Base-by-base conservation (phyloP, 176 grass and related monocot species). In the Triticum turgidum region DNA sequence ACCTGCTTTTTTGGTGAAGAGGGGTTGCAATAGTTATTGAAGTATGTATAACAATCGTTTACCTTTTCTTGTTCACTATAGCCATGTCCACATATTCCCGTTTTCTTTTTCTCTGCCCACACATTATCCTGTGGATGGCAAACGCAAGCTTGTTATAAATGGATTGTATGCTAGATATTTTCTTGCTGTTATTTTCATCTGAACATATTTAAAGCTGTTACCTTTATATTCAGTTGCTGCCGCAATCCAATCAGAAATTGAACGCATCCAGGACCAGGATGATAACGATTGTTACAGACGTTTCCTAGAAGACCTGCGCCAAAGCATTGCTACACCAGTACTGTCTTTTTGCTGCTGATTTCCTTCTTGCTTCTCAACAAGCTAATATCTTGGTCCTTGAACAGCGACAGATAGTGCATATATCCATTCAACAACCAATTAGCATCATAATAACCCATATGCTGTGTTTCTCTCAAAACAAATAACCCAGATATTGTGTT, bases 261-360 rank as follows among this genome's bases (percentile, higher is more conserved):
- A 88, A 45, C 66, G 86, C 35, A 69, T 51, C 6, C 73, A 91
- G 63, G 73, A 94, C 77, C 89, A 90, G 67, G 81, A 87, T 63
- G 89, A 89, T 61, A 69, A 94, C 63, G 91, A 90, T 77, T 84
- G 85, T 73, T 90, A 95, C 66, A 89, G 86, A 90, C 90, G 84
- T 73, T 95, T 95, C 51, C 69, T 92, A 80, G 86, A 88, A 80
- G 96, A 98, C 68, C 61, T 95, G 52, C 88, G 61, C 22, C 84
- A 95, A 94, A 98, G 96, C 86, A 90, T 95, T 84, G 93, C 93
- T 95, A 94, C 35, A 27, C 17, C 24, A 65, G 15, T 42, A 20
- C n/a, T 64, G 18, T 72, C 15, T 71, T 39, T 10, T 87, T 24
- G 5, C 21, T 6, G 0, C 38, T 33, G 29, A 6, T 83, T 44